Conservation (phyloP, 78 protist genomes). For the Emiliania huxleyi region DNA sequence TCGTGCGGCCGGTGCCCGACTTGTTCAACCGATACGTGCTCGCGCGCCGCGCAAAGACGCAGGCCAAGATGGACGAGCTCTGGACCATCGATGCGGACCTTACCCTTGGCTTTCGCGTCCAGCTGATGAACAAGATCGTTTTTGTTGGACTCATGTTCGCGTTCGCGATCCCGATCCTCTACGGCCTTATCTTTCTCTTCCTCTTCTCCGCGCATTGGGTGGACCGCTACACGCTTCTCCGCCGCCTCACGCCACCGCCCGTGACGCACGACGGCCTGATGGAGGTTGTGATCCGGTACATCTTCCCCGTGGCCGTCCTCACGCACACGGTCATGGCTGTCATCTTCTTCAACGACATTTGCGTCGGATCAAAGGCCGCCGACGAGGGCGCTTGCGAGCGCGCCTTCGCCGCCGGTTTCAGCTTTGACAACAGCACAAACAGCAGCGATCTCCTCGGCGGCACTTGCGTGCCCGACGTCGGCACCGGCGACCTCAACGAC, state of each 20-base stretch:
- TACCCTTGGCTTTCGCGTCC: not conserved
- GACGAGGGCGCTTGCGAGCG: no score
- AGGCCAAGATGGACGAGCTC: not conserved
- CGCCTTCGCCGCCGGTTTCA: no score
- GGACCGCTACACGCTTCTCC: not conserved
- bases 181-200: not conserved
- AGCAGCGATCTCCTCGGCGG: not conserved
- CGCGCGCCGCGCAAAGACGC: not conserved
- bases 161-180: not conserved
- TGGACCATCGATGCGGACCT: not conserved
- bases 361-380: not conserved
- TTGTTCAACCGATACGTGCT: not conserved
- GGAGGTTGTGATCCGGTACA: not conserved
- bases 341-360: not conserved
- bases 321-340: not conserved
- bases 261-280: not conserved
- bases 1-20: not conserved
- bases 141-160: not conserved
- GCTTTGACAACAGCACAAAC: no score
- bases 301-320: not conserved
- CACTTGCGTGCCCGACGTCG: not conserved
- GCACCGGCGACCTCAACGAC: not conserved
- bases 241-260: constrained; percentile 13
- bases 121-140: constrained; percentile 1
- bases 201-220: not conserved